A percentile compares a stretch with the other conserved stretches of the same genome.
Conservation (phyloP, 2,329 filamentous ascomycete species). For the Alternaria sp. region DNA sequence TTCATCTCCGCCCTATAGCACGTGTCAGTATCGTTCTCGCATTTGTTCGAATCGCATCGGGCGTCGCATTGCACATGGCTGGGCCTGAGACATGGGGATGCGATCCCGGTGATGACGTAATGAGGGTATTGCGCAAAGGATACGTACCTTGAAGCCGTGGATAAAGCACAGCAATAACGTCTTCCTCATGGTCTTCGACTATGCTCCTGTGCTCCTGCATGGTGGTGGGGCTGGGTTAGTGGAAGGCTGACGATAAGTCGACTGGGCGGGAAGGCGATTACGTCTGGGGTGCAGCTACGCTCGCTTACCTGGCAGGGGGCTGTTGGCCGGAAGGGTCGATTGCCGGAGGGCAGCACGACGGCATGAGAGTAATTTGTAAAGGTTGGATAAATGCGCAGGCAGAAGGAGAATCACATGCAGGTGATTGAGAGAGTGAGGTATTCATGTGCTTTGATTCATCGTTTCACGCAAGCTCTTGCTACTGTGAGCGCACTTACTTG, state of each 20-base stretch:
- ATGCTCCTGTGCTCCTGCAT: constrained; percentile 48
- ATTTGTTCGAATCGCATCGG: background rate
- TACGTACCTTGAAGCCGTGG: constrained; percentile 79
- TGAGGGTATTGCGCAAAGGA: constrained; percentile 33
- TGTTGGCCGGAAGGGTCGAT: background rate
- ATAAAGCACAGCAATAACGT: constrained; percentile 83
- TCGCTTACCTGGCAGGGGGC: constrained; percentile 19
- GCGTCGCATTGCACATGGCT: background rate
- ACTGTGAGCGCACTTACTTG: background rate
- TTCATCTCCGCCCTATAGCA: constrained; percentile 70
- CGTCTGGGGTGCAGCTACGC: constrained; percentile 28
- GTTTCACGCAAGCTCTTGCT: background rate
- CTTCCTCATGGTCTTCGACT: constrained; percentile 68
- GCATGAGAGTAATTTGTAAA: background rate
- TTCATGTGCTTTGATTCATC: background rate
- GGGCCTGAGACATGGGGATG: background rate
- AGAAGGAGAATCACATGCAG: background rate
- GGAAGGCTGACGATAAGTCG: constrained; percentile 4
- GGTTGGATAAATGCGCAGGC: background rate
- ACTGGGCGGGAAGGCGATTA: constrained; percentile 20
- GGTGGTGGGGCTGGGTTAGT: constrained; percentile 24
- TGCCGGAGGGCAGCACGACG: background rate
- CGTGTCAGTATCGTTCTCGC: constrained; percentile 15
- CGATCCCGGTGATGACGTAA: constrained; percentile 5
- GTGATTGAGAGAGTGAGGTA: background rate